Evolutionary conservation across 306 rosid species (phyloP), one percentile per base, ranked within the genome.

Genomic region (Rosa lucieae): DNA sequence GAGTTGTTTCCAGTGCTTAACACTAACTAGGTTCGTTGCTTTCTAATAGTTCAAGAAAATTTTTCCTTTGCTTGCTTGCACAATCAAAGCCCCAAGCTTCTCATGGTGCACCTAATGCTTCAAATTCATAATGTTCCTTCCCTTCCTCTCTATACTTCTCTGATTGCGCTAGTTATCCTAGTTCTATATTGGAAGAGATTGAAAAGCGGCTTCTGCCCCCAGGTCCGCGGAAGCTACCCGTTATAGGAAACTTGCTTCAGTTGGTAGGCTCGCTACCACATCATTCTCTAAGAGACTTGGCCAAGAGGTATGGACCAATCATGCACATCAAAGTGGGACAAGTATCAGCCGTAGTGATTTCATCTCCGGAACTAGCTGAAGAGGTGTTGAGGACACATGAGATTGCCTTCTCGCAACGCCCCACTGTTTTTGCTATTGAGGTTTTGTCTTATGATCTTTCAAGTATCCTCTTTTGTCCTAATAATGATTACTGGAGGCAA

Each of bases 161-260:
- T 46, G 49, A 10, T 46, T 46, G 49, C 12, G 3, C 10, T 46
- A 46, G 49, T 46, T 10, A 10, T 46, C 49, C 49, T 46, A 8
- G 13, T 46, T 9, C 49, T 46, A n/a, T 56, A 5, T 10, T 4
- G 67, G 67, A 62, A 62, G 67, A 62, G 32, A 29, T 29, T 29
- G 32, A 29, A 29, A 29, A 29, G 32, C 32, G 1, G 32, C 1
- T 7, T 47, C 52, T 74, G 44, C 70, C 59, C 15, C 62, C 79
- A 20, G 69, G 73, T 13, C 83, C 83, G 5, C 17, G 77, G 67
- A 52, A 80, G 55, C 62, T 74, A 11, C 79, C 73, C 3, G 0
- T 80, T 12, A 66, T 80, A 5, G 79, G 83, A 39, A 80, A 80
- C 74, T 67, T 74, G 79, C 83, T 66, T 13, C 75, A 80, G 68